Conservation (phyloP, 1,284 basidiomycete genomes). For the Inonotus hispidus region DNA sequence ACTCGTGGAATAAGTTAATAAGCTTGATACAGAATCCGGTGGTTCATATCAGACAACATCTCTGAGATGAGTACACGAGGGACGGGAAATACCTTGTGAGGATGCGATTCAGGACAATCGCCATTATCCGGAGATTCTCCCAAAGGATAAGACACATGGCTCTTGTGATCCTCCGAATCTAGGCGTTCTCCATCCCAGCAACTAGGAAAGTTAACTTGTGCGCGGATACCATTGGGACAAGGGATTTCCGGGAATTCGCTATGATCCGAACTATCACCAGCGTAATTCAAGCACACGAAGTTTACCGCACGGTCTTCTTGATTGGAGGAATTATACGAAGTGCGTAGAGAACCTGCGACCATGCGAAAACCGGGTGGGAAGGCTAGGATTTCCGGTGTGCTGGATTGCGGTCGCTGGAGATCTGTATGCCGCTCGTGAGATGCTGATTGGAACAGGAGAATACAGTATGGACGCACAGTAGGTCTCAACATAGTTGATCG, state of each 20-base stretch:
- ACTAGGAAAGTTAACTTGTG: constrained; percentile 39
- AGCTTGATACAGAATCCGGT: neutral
- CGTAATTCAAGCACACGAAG: constrained; percentile 37
- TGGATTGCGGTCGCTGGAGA: neutral
- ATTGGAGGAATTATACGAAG: constrained; percentile 32
- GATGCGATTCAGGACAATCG: constrained; percentile 28
- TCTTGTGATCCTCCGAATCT: constrained; percentile 38
- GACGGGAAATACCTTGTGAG: constrained; percentile 13
- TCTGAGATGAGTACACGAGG: neutral
- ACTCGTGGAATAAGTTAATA: constrained; percentile 16
- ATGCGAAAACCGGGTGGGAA: constrained; percentile 29
- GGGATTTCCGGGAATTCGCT: constrained; percentile 28
- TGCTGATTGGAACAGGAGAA: no score
- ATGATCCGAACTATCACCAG: constrained; percentile 23
- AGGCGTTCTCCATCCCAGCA: constrained; percentile 38
- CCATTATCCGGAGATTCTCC: constrained; percentile 32
- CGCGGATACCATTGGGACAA: constrained; percentile 37
- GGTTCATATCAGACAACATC: neutral
- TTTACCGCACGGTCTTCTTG: constrained; percentile 36
- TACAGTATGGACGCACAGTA: neutral
- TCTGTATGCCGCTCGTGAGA: neutral
- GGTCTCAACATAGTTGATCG: constrained; percentile 1
- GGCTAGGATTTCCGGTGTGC: neutral
- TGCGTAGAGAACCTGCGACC: constrained; percentile 34
- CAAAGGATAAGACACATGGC: constrained; percentile 31